Evolutionary conservation across 2,329 filamentous ascomycete species (phyloP), one percentile per base, ranked within the genome.

Genomic region (Chaetomium sp.): DNA sequence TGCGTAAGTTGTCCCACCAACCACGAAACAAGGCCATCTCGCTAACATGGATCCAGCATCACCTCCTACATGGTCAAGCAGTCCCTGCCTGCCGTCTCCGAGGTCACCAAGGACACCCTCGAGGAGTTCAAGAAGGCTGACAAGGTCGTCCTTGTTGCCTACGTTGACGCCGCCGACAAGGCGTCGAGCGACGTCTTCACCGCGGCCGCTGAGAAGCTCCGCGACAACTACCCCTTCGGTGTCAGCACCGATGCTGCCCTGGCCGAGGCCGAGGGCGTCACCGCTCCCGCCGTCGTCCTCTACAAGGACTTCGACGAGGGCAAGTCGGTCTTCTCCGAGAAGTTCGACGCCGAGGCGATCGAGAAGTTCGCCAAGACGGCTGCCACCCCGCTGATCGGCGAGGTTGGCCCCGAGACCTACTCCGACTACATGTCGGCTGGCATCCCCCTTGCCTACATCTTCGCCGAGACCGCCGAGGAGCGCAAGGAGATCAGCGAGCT

Each of bases 251-350:
- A 98, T 75, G 89, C 89, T 68, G 87, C 85, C 63, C 82, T 98
- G 70, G 93, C 95, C 74, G 89, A 96, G 85, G 89, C 91, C 57
- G 95, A 96, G 83, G 93, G 91, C 72, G 92, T 96, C 77, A 90
- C 89, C 78, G 87, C 90, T 74, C 95, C 95, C 69, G 88, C 90
- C 64, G 82, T 99, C 70, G 91, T 97, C 70, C 87, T 99, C 65
- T 98, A 98, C 90, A 98, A 99, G 87, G 85, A 89, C 66, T 99
- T 98, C 75, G 95, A 99, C 75, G 94, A 98, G 83, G 93, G 93
- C 82, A 97, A 97, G 87, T 87, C 88, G 73, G 83, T 89, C 72
- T 97, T 91, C 82, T 82, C 86, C 23, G 90, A 92, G 72, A 89
- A 91, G 78, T 93, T 98, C 74, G 90, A 92, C 50, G 85, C 85